These are phyloP conservation scores for Backusella liffmaniae DNA, from an alignment of 192 early-diverging fungal species.

Conservation along the genomic window DNA sequence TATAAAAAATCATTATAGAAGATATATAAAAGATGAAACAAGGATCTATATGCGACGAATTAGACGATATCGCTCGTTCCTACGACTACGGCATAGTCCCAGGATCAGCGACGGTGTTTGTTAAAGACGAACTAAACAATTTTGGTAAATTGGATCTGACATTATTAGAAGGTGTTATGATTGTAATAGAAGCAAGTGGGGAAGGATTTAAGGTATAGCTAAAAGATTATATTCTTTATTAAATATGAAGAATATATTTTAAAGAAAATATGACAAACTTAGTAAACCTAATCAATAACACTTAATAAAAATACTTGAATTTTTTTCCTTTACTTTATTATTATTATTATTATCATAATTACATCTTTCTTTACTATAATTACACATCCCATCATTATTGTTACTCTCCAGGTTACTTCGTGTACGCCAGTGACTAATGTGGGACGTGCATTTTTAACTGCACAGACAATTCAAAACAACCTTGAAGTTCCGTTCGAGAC, in stretches of 20 bases:
- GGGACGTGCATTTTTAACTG: not conserved
- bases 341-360: not conserved
- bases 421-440: not conserved
- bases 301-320: not conserved
- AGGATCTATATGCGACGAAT: slow-evolving; percentile 11
- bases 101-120: slow-evolving; percentile 23
- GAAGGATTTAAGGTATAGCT: slow-evolving; percentile 22
- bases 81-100: slow-evolving; percentile 30
- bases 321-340: not conserved
- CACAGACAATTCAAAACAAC: slow-evolving; percentile 5
- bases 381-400: not conserved
- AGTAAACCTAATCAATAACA: not conserved
- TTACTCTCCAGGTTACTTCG: slow-evolving; percentile 7
- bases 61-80: slow-evolving; percentile 17
- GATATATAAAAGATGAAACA: slow-evolving; percentile 1
- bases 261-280: not conserved
- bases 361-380: not conserved
- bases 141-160: slow-evolving; percentile 18
- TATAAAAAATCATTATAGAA: not conserved
- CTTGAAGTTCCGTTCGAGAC: slow-evolving; percentile 36
- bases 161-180: slow-evolving; percentile 20
- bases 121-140: slow-evolving; percentile 18
- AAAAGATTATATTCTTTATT: not conserved
- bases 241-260: not conserved
- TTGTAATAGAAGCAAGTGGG: slow-evolving; percentile 20